These are phyloP conservation scores for Caryopteris hybrid DNA, from an alignment of 305 asterid genomes.

Conservation along the genomic window DNA sequence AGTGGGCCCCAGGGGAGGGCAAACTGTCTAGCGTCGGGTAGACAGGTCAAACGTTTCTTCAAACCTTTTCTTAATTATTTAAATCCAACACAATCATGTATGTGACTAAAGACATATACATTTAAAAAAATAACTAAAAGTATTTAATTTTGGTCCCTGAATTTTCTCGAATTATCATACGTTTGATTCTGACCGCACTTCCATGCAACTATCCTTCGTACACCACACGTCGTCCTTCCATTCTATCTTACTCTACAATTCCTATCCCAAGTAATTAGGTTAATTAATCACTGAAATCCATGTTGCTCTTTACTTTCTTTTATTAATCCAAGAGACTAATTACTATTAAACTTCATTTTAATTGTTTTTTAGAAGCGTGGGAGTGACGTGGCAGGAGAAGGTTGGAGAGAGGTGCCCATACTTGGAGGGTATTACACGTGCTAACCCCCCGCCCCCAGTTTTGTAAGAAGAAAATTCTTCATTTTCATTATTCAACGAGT, in stretches of 20 bases:
- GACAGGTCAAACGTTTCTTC: conserved; percentile 32
- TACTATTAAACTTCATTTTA: too few species aligned
- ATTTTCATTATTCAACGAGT: conserved; percentile 4
- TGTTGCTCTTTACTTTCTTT: conserved; percentile 16
- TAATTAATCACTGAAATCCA: conserved; percentile 50
- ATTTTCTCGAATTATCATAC: conserved; percentile 29
- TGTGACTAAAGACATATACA: neutral
- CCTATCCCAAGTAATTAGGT: conserved; percentile 10
- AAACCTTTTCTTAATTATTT: conserved; percentile 15
- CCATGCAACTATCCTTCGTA: conserved; percentile 57
- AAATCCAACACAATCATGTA: neutral
- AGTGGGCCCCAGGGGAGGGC: conserved; percentile 25
- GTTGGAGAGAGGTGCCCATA: conserved; percentile 17
- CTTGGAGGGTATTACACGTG: conserved; percentile 24
- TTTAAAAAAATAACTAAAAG: too few species aligned
- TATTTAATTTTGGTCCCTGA: too few species aligned
- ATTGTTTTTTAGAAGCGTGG: too few species aligned
- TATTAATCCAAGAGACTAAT: conserved; percentile 14
- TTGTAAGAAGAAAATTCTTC: neutral
- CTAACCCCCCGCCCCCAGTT: neutral
- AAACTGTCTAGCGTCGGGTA: conserved; percentile 37
- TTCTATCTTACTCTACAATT: conserved; percentile 16
- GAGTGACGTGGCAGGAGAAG: conserved; percentile 14
- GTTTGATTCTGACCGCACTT: conserved; percentile 50
- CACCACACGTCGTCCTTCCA: conserved; percentile 51